phyloP scores from a whole-genome alignment of 495 filamentous ascomycete genomes.

The Aspergillus nidulans region DNA sequence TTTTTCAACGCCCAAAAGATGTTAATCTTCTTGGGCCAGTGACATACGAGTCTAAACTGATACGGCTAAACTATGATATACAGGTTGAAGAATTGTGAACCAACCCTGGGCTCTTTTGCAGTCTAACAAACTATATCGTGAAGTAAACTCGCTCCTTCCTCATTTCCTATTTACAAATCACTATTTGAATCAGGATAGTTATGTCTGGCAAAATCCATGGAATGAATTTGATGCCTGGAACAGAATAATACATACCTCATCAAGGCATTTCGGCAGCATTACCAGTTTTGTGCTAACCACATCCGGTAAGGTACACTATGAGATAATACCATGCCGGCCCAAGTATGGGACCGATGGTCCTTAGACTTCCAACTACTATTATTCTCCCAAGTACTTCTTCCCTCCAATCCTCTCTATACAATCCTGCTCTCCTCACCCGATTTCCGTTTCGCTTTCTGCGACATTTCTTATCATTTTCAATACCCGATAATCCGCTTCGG shows the following conservation, averaged over 20 bases:
- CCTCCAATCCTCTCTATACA: neutral
- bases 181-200: no score
- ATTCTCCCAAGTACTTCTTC: conserved; percentile 1
- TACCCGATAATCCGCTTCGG: neutral
- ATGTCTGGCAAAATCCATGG: no score
- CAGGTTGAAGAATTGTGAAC: neutral
- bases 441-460: neutral
- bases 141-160: no score
- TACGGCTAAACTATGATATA: neutral
- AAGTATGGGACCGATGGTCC: neutral
- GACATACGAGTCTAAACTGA: neutral
- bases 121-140: no score
- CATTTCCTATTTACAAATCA: no score
- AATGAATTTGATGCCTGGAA: no score
- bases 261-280: neutral
- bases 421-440: neutral
- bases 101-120: neutral
- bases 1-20: no score
- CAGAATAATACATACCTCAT: no score
- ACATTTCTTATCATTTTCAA: neutral
- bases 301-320: conserved; percentile 3
- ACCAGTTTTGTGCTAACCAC: neutral
- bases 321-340: neutral
- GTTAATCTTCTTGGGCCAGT: neutral
- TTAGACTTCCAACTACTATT: neutral